A percentile compares a stretch with the other conserved stretches of the same genome.
These are phyloP conservation scores for Rhodotorula sp. DNA, from an alignment of 1,284 basidiomycete species.

Conservation along the genomic window DNA sequence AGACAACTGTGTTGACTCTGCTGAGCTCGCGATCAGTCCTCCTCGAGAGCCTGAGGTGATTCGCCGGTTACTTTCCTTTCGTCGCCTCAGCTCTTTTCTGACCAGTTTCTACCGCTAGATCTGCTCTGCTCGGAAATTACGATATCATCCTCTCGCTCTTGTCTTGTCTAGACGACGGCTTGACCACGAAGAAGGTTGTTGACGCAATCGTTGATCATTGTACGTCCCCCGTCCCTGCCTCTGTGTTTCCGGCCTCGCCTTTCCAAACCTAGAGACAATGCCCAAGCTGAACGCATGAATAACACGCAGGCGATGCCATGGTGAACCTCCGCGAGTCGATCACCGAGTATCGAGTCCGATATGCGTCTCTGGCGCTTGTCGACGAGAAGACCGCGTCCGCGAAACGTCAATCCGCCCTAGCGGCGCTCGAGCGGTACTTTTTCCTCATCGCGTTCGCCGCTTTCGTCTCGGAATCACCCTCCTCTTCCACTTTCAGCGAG, in stretches of 20 bases:
- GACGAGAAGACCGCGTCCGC: conserved; percentile 55
- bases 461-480: conserved; percentile 59
- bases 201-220: conserved; percentile 86
- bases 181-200: conserved; percentile 76
- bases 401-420: conserved; percentile 52
- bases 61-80: not conserved
- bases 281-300: no score
- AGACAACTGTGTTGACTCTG: conserved; percentile 72
- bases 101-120: conserved; percentile 16
- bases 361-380: conserved; percentile 74
- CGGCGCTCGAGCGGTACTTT: conserved; percentile 64
- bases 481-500: not conserved
- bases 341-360: conserved; percentile 74
- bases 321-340: conserved; percentile 87
- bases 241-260: not conserved
- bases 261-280: conserved; percentile 41
- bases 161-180: conserved; percentile 80
- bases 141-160: conserved; percentile 82
- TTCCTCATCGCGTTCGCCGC: conserved; percentile 93
- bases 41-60: conserved; percentile 75
- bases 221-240: conserved; percentile 51
- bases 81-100: not conserved
- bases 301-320: conserved; percentile 66
- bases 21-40: conserved; percentile 74
- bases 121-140: conserved; percentile 65